Conservation (phyloP, 257 asterid genomes). For the Nicotiana otophora region DNA sequence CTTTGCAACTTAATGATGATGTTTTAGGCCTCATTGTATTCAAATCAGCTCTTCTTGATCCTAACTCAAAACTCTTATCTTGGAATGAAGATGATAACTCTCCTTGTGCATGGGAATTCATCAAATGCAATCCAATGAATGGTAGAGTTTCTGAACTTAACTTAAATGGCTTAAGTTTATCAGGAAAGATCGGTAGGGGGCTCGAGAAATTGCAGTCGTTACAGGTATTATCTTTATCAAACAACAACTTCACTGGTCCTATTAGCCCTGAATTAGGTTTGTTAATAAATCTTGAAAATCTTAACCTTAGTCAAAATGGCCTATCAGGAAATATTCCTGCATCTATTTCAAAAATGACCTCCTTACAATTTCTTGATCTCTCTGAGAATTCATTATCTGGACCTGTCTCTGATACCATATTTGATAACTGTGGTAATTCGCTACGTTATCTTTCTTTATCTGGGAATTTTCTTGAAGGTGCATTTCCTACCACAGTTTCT, state of each 20-base stretch:
- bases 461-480: constrained; percentile 53
- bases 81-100: constrained; percentile 84
- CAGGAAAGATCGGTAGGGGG: constrained; percentile 78
- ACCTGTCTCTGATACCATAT: constrained; percentile 40
- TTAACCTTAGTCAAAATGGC: constrained; percentile 59
- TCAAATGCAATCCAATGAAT: constrained; percentile 52
- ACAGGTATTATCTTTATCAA: constrained; percentile 57
- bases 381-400: constrained; percentile 62
- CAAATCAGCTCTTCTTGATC: constrained; percentile 60
- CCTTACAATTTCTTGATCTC: constrained; percentile 72
- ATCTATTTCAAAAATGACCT: constrained; percentile 30
- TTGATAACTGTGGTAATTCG: constrained; percentile 28
- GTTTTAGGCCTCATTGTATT: constrained; percentile 87
- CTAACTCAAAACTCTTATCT: constrained; percentile 36
- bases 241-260: constrained; percentile 60
- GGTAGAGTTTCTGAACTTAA: constrained; percentile 48
- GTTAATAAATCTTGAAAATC: constrained; percentile 39
- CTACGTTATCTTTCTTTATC: constrained; percentile 57
- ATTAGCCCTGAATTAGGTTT: constrained; percentile 44
- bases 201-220: constrained; percentile 56
- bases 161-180: constrained; percentile 53
- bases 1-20: constrained; percentile 67
- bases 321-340: constrained; percentile 53
- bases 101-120: constrained; percentile 75
- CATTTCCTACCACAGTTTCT: constrained; percentile 40